Conservation (phyloP, 2,329 filamentous ascomycete species). For the Didymella keratinophila region DNA sequence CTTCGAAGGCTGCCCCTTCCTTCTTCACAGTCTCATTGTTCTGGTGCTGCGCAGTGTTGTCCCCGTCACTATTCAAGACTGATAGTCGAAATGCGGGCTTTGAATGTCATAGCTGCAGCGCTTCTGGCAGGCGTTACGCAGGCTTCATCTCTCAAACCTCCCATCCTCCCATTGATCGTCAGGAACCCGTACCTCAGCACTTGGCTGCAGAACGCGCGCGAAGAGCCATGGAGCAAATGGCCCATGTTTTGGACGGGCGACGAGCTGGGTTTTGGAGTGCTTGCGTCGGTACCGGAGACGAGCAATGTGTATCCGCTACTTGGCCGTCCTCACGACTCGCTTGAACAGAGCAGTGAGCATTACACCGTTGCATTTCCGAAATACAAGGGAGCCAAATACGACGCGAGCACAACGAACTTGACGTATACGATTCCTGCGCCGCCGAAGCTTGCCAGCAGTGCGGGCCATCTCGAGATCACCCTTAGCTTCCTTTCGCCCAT, state of each 20-base stretch:
- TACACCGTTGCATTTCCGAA: conserved; percentile 66
- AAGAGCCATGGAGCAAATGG: conserved; percentile 82
- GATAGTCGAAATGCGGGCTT: conserved; percentile 38
- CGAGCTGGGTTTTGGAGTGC: conserved; percentile 69
- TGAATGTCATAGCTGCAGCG: conserved; percentile 34
- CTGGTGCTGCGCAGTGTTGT: neutral
- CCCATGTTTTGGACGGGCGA: conserved; percentile 84
- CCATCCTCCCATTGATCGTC: conserved; percentile 60
- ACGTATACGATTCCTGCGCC: conserved; percentile 67
- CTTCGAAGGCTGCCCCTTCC: conserved; percentile 4
- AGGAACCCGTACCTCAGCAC: conserved; percentile 61
- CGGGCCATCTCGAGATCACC: conserved; percentile 61
- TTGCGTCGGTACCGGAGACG: conserved; percentile 68
- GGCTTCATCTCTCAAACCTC: conserved; percentile 64
- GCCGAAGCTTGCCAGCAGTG: conserved; percentile 36
- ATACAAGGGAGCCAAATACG: conserved; percentile 69
- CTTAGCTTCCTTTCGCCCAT: conserved; percentile 79
- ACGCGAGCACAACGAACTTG: conserved; percentile 74
- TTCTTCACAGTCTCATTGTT: neutral
- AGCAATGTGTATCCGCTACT: conserved; percentile 69
- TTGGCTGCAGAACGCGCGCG: conserved; percentile 70
- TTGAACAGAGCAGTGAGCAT: conserved; percentile 54
- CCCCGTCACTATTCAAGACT: neutral
- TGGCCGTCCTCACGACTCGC: conserved; percentile 70
- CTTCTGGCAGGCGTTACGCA: conserved; percentile 54